phyloP scores from a whole-genome alignment of 371 early-diverging fungal species.

The Batrachochytrium dendrobatidis region DNA sequence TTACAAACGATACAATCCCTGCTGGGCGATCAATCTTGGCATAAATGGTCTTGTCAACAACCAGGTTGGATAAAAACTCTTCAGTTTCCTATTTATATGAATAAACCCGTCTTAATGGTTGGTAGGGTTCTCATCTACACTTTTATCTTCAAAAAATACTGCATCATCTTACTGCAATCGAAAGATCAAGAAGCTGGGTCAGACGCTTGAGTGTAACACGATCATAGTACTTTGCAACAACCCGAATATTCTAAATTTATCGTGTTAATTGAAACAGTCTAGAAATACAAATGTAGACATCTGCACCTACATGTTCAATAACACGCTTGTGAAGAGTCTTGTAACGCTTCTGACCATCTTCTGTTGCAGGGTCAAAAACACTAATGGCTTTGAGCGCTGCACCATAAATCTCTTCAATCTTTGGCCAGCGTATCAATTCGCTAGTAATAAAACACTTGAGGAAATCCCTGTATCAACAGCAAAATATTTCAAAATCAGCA shows the following conservation, averaged over 20 bases:
- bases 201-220: constrained; percentile 74
- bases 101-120: too few species aligned
- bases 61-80: constrained; percentile 82
- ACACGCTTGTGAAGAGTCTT: constrained; percentile 85
- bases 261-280: background rate
- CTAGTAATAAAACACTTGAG: constrained; percentile 79
- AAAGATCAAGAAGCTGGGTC: constrained; percentile 67
- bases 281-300: too few species aligned
- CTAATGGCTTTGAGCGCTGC: constrained; percentile 56
- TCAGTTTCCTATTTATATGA: constrained; percentile 65
- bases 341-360: constrained; percentile 72
- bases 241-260: constrained; percentile 72
- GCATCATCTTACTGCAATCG: constrained; percentile 34
- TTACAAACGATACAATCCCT: constrained; percentile 80
- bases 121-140: too few species aligned
- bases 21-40: constrained; percentile 92
- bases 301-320: constrained; percentile 77
- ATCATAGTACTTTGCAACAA: constrained; percentile 91
- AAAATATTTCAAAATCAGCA: constrained; percentile 2
- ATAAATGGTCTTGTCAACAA: constrained; percentile 88
- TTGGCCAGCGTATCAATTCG: constrained; percentile 92
- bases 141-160: background rate
- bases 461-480: constrained; percentile 51
- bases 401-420: constrained; percentile 81
- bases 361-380: constrained; percentile 64